A percentile compares a stretch with the other conserved stretches of the same genome.
phyloP scores from a whole-genome alignment of 805 yeast genomes.

The Cyberlindnera saturnus region DNA sequence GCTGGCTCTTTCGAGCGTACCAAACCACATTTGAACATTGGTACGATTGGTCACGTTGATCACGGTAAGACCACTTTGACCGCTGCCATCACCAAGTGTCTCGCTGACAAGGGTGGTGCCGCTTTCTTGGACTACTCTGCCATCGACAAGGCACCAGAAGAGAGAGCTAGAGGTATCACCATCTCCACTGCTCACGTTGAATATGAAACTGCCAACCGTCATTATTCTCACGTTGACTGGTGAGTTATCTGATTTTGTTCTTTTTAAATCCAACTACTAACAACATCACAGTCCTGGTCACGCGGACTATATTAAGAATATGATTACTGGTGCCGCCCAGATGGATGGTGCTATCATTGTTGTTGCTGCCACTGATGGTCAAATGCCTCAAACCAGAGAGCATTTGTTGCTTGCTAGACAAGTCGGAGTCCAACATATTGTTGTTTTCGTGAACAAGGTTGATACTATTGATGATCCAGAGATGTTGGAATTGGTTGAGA shows the following conservation, averaged over 20 bases:
- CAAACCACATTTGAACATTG: conserved; percentile 94
- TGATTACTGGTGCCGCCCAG: conserved; percentile 99
- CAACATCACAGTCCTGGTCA: conserved; percentile 70
- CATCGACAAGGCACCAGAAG: conserved; percentile 97
- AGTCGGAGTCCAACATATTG: conserved; percentile 97
- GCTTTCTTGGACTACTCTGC: conserved; percentile 86
- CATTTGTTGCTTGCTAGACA: conserved; percentile 97
- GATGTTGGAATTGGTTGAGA: conserved; percentile 98
- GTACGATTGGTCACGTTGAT: conserved; percentile 98
- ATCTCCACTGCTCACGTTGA: conserved; percentile 97
- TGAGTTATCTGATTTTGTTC: too few species aligned
- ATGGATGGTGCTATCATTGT: conserved; percentile 99
- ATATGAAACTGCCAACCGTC: conserved; percentile 91
- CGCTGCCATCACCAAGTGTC: conserved; percentile 96
- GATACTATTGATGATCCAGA: conserved; percentile 98
- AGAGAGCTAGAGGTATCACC: conserved; percentile 99
- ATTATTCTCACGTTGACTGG: conserved; percentile 92
- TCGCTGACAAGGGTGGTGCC: conserved; percentile 87
- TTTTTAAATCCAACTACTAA: too few species aligned
- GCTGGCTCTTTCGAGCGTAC: conserved; percentile 88
- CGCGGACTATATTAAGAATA: conserved; percentile 97
- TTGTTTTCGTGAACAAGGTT: conserved; percentile 96
- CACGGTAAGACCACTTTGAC: conserved; percentile 98
- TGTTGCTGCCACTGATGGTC: conserved; percentile 98
- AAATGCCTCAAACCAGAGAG: conserved; percentile 99